phyloP scores from a whole-genome alignment of 768 basidiomycete species.

The Amanita exitialis region DNA sequence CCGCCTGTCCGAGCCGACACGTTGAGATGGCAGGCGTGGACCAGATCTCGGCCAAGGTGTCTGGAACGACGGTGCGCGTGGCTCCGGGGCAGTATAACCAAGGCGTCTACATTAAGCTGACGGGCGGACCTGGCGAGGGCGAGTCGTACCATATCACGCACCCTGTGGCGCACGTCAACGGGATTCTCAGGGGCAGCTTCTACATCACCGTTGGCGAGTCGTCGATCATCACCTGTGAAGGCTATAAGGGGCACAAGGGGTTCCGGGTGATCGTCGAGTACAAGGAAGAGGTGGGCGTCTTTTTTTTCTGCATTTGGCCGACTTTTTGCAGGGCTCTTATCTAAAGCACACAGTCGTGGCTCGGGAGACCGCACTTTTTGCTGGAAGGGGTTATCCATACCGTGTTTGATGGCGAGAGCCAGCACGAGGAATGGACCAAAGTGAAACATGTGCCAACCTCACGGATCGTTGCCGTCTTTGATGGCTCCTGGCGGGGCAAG shows the following conservation, averaged over 20 bases:
- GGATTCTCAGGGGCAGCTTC: slow-evolving; percentile 83
- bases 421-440: slow-evolving; percentile 67
- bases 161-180: slow-evolving; percentile 85
- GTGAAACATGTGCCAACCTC: slow-evolving; percentile 85
- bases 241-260: slow-evolving; percentile 26
- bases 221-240: slow-evolving; percentile 72
- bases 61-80: slow-evolving; percentile 79
- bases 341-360: slow-evolving; percentile 54
- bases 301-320: slow-evolving; percentile 1
- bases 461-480: slow-evolving; percentile 69
- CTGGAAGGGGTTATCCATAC: slow-evolving; percentile 86
- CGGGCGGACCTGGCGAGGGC: slow-evolving; percentile 62
- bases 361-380: slow-evolving; percentile 78
- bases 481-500: slow-evolving; percentile 80
- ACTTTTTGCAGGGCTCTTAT: not conserved
- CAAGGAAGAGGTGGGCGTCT: slow-evolving; percentile 77
- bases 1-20: slow-evolving; percentile 61
- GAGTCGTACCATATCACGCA: slow-evolving; percentile 86
- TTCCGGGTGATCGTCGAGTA: slow-evolving; percentile 85
- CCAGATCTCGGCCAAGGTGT: slow-evolving; percentile 89
- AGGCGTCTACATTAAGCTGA: slow-evolving; percentile 79
- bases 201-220: slow-evolving; percentile 82
- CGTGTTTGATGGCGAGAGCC: slow-evolving; percentile 52
- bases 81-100: slow-evolving; percentile 77
- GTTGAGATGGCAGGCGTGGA: slow-evolving; percentile 76